Evolutionary conservation across 495 filamentous ascomycete genomes (phyloP).

Genomic region (Pseudomonodictys pantanalensis): DNA sequence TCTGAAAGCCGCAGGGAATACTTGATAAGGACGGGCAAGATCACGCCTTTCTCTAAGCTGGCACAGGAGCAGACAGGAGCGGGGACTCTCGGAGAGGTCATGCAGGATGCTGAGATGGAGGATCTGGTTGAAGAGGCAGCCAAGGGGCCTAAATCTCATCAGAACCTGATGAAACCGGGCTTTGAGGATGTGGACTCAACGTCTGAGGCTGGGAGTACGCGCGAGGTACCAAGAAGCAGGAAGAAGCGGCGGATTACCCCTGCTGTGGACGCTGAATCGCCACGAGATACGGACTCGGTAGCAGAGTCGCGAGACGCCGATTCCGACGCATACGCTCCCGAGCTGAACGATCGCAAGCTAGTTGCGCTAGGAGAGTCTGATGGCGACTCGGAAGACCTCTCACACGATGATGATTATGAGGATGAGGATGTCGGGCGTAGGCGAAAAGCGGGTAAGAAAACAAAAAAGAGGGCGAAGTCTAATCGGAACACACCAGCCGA

Average conservation of each 20-base stretch:
- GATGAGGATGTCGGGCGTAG: slow-evolving; percentile 38
- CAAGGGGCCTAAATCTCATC: slow-evolving; percentile 60
- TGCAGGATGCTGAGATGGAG: slow-evolving; percentile 67
- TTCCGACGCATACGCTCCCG: slow-evolving; percentile 37
- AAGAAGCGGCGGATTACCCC: slow-evolving; percentile 44
- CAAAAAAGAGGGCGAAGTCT: slow-evolving; percentile 31
- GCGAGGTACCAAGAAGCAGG: slow-evolving; percentile 21
- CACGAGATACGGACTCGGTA: slow-evolving; percentile 8
- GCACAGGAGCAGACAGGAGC: slow-evolving; percentile 51
- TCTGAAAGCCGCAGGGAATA: slow-evolving; percentile 84
- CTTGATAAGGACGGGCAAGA: slow-evolving; percentile 92
- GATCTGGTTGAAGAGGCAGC: slow-evolving; percentile 35
- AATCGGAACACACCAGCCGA: slow-evolving; percentile 23
- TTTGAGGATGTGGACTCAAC: slow-evolving; percentile 57
- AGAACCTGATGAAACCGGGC: slow-evolving; percentile 75
- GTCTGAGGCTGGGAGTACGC: slow-evolving; percentile 3
- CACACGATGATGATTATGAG: slow-evolving; percentile 48
- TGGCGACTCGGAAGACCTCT: slow-evolving; percentile 43
- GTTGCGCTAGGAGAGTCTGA: slow-evolving; percentile 32
- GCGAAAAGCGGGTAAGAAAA: slow-evolving; percentile 41
- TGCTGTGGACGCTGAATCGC: neutral
- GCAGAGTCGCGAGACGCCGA: slow-evolving; percentile 20
- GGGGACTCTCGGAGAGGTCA: slow-evolving; percentile 64
- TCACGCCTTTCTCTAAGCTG: slow-evolving; percentile 86
- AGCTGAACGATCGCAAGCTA: slow-evolving; percentile 28